These are phyloP conservation scores for Brassica nigra DNA, from an alignment of 345 rosid species.

Conservation along the genomic window DNA sequence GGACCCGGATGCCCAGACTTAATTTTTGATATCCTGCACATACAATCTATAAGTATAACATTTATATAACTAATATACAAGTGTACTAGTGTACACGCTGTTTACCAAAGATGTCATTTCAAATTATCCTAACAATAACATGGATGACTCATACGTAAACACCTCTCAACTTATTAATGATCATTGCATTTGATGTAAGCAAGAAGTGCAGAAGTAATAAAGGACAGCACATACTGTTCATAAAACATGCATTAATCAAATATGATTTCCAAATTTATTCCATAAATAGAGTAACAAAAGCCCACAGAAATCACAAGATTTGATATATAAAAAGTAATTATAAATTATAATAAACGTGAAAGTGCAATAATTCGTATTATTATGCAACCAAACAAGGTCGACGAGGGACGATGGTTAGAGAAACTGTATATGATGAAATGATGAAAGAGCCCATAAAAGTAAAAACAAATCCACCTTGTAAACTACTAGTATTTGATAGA, in stretches of 20 bases:
- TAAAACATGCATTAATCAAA: constrained; percentile 23
- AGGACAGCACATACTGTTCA: constrained; percentile 15
- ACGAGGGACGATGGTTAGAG: neutral
- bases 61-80: neutral
- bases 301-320: constrained; percentile 32
- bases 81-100: neutral
- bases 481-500: constrained; percentile 39
- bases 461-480: constrained; percentile 42
- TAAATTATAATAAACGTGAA: constrained; percentile 30
- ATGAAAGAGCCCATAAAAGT: constrained; percentile 32
- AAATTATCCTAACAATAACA: neutral
- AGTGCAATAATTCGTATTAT: constrained; percentile 29
- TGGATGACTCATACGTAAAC: constrained; percentile 23
- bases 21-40: constrained; percentile 14
- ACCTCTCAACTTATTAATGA: constrained; percentile 36
- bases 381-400: constrained; percentile 42
- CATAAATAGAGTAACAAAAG: constrained; percentile 17
- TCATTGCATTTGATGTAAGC: constrained; percentile 41
- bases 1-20: no score
- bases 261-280: constrained; percentile 8
- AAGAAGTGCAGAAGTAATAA: constrained; percentile 28
- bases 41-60: constrained; percentile 8
- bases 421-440: neutral
- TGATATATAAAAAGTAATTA: constrained; percentile 32
- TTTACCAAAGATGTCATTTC: constrained; percentile 15